These are phyloP conservation scores for Diaporthe citri DNA, from an alignment of 2,329 filamentous ascomycete species.

Conservation along the genomic window DNA sequence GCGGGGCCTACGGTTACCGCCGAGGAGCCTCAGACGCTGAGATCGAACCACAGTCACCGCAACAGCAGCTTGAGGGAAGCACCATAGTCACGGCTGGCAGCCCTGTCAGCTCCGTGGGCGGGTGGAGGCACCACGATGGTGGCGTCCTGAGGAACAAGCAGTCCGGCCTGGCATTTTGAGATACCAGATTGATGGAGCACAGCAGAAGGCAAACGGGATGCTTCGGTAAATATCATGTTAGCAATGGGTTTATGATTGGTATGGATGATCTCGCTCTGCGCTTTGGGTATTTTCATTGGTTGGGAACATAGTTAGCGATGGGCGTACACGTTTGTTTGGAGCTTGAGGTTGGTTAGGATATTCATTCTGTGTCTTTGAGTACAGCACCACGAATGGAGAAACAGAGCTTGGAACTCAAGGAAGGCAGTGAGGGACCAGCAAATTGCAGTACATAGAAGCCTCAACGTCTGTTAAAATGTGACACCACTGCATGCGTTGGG, in stretches of 20 bases:
- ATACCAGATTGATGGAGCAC: background rate
- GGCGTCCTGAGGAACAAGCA: slow-evolving; percentile 5
- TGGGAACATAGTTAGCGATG: slow-evolving; percentile 22
- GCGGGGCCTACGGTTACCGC: background rate
- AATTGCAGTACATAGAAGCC: too few relatives aligned
- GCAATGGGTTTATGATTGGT: background rate
- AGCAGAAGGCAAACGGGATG: background rate
- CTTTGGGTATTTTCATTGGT: slow-evolving; percentile 3
- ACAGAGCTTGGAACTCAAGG: background rate
- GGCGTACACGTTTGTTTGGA: background rate
- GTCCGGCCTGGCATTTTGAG: slow-evolving; percentile 17
- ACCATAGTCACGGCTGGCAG: slow-evolving; percentile 32
- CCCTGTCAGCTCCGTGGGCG: slow-evolving; percentile 37
- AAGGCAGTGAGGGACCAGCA: too few relatives aligned
- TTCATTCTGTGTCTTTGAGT: background rate
- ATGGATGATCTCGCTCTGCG: background rate
- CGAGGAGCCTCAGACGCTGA: slow-evolving; percentile 30
- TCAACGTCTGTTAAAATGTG: background rate
- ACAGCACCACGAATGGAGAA: background rate
- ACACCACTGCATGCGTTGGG: background rate
- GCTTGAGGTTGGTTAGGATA: slow-evolving; percentile 20
- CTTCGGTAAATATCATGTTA: background rate
- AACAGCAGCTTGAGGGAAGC: slow-evolving; percentile 37
- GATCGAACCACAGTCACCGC: slow-evolving; percentile 34
- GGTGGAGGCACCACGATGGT: slow-evolving; percentile 35